Evolutionary conservation across 106 monocot genomes (phyloP).

Genomic region (Platanthera zijinensis): DNA sequence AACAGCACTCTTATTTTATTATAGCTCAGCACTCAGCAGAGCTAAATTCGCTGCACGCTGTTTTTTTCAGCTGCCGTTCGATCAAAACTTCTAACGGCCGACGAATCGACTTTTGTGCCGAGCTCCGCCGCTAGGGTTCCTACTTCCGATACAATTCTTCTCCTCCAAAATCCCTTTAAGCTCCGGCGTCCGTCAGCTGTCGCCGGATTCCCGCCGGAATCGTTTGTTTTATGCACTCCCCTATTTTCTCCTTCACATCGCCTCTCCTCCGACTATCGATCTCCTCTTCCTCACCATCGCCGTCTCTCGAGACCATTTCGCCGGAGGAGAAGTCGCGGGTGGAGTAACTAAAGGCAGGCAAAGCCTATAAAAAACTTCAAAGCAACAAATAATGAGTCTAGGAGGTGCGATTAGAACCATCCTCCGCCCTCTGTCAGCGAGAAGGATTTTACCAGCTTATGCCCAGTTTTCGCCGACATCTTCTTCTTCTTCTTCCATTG

Average conservation of each 20-base stretch:
- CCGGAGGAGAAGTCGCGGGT: neutral
- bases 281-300: neutral
- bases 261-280: neutral
- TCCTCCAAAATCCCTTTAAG: neutral
- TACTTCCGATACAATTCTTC: neutral
- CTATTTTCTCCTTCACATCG: neutral
- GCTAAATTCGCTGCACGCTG: too few relatives aligned
- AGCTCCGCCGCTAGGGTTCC: too few relatives aligned
- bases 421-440: constrained; percentile 5
- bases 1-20: too few relatives aligned
- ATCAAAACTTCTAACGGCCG: too few relatives aligned
- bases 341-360: neutral
- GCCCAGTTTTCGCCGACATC: neutral
- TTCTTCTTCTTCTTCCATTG: neutral
- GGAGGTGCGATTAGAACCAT: constrained; percentile 3
- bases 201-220: neutral
- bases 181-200: neutral
- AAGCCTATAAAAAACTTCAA: neutral
- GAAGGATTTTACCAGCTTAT: neutral
- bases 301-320: neutral
- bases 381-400: constrained; percentile 2
- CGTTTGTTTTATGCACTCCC: neutral
- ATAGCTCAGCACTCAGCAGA: too few relatives aligned
- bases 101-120: too few relatives aligned
- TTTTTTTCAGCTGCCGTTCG: too few relatives aligned